These are phyloP conservation scores for Tuber brumale DNA, from an alignment of 495 filamentous ascomycete species.

Conservation along the genomic window DNA sequence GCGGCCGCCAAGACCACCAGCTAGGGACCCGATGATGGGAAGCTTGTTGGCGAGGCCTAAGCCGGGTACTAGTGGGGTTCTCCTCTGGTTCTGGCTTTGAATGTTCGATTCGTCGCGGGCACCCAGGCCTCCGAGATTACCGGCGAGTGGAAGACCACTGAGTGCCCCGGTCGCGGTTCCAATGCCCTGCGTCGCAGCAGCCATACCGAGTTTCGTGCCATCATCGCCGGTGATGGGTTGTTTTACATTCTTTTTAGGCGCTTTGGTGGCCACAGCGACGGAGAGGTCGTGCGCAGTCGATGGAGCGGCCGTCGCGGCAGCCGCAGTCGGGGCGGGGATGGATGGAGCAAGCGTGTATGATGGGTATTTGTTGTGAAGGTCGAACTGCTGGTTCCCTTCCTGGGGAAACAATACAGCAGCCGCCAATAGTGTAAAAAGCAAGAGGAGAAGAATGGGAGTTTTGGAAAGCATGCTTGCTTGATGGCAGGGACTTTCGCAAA, in stretches of 20 bases:
- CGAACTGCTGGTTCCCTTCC: constrained; percentile 36
- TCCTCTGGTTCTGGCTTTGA: constrained; percentile 1
- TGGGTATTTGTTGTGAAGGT: constrained; percentile 27
- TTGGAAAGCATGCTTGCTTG: constrained; percentile 16
- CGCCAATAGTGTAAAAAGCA: constrained; percentile 4
- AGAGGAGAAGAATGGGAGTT: constrained; percentile 20
- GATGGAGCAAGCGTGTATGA: constrained; percentile 10
- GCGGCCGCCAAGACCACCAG: constrained; percentile 5
- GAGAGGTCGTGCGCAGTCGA: not conserved
- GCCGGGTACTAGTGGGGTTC: not conserved
- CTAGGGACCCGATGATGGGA: constrained; percentile 5
- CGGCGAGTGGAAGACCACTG: constrained; percentile 15
- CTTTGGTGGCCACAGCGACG: not conserved
- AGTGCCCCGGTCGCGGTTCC: constrained; percentile 17
- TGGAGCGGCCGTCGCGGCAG: not conserved
- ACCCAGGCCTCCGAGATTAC: constrained; percentile 19
- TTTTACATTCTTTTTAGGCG: not conserved
- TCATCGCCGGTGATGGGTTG: constrained; percentile 25
- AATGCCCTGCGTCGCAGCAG: constrained; percentile 26
- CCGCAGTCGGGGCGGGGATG: constrained; percentile 7
- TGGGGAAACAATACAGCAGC: constrained; percentile 21
- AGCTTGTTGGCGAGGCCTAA: constrained; percentile 2
- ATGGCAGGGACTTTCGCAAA: not conserved
- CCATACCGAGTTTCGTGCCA: constrained; percentile 28
- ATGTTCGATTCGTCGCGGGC: constrained; percentile 3